Conservation (phyloP, 148 eudicot genomes). For the Gaultheria prostrata region DNA sequence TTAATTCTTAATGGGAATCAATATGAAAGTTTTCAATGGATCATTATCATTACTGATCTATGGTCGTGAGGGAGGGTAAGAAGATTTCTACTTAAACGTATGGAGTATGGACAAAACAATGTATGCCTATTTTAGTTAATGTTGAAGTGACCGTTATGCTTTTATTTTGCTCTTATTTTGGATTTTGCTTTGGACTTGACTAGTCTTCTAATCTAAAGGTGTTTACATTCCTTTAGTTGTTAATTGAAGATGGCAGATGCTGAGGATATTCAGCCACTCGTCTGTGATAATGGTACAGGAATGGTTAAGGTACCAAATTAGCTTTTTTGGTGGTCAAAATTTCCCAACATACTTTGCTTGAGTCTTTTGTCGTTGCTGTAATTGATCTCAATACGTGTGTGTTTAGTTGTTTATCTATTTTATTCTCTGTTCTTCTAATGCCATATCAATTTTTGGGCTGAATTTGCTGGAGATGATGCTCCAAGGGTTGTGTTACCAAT, state of each 20-base stretch:
- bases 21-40: not conserved
- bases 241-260: slow-evolving; percentile 25
- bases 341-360: not conserved
- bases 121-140: not conserved
- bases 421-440: not conserved
- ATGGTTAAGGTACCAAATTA: slow-evolving; percentile 22
- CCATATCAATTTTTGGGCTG: slow-evolving; percentile 35
- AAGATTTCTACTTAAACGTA: not conserved
- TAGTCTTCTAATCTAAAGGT: not conserved
- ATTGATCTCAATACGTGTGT: too few species aligned
- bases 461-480: slow-evolving; percentile 70
- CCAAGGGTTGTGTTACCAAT: slow-evolving; percentile 49
- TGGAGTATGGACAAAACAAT: not conserved
- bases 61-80: not conserved
- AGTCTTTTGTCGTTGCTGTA: too few species aligned
- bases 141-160: not conserved
- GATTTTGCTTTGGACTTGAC: not conserved
- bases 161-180: not conserved
- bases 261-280: slow-evolving; percentile 27
- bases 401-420: not conserved
- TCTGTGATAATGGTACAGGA: slow-evolving; percentile 28
- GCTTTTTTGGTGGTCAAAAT: not conserved
- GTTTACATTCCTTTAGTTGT: not conserved
- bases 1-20: not conserved
- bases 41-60: not conserved